A percentile compares a stretch with the other conserved stretches of the same genome.
Evolutionary conservation across 768 basidiomycete species (phyloP).

Genomic region (Mycena sanguinolenta): DNA sequence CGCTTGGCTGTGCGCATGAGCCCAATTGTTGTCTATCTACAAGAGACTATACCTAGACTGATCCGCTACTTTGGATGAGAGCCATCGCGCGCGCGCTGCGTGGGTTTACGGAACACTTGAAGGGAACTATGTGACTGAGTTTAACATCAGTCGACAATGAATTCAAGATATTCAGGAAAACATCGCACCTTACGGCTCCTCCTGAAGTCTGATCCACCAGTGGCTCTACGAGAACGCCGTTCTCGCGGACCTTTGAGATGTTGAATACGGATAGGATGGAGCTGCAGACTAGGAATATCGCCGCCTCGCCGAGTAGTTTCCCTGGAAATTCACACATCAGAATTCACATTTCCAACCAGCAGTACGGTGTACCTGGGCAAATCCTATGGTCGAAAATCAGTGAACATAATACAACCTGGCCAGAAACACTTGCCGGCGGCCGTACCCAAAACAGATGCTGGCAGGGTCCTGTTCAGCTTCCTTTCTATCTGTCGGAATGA

Average conservation of each 20-base stretch:
- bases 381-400: neutral
- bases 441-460: conserved; percentile 60
- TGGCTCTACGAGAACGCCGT: no score
- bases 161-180: no score
- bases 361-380: neutral
- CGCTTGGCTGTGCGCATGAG: neutral
- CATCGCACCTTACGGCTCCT: no score
- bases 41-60: no score
- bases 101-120: neutral
- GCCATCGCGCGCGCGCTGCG: neutral
- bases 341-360: neutral
- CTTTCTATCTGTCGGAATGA: conserved; percentile 21
- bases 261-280: no score
- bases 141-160: no score
- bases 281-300: neutral
- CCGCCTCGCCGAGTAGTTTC: neutral
- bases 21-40: neutral
- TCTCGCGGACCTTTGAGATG: no score
- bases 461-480: conserved; percentile 50
- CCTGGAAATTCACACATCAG: neutral
- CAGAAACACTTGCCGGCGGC: conserved; percentile 47
- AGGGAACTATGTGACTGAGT: neutral
- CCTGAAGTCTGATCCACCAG: no score
- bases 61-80: neutral
- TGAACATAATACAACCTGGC: neutral